Percentiles rank a stretch among this genome's conserved stretches.
phyloP scores from a whole-genome alignment of 805 yeast species.

The Schwanniomyces yamadae region DNA sequence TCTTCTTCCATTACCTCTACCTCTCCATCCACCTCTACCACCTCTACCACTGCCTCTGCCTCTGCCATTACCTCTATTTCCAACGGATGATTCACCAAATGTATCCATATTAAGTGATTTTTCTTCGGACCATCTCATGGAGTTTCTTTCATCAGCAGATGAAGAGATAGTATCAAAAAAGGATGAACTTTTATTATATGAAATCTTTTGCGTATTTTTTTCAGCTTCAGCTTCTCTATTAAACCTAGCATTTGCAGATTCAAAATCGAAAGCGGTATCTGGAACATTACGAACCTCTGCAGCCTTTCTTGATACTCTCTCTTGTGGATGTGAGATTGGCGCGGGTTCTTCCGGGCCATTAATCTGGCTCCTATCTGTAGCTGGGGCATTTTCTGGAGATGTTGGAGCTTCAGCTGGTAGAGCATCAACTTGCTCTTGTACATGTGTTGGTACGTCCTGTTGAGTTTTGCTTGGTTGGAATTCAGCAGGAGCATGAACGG shows the following conservation, averaged over 20 bases:
- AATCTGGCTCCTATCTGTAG: conserved; percentile 9
- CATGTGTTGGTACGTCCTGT: conserved; percentile 9
- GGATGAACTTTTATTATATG: conserved; percentile 77
- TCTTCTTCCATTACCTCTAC: conserved; percentile 19
- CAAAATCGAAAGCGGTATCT: conserved; percentile 72
- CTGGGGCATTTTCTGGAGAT: conserved; percentile 11
- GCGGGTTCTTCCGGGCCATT: conserved; percentile 13
- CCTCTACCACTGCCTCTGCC: conserved; percentile 43
- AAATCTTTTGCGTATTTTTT: conserved; percentile 28
- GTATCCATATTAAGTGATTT: conserved; percentile 75
- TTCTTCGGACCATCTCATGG: conserved; percentile 70
- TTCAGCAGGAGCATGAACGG: background rate
- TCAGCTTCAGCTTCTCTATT: conserved; percentile 44
- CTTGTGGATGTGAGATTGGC: conserved; percentile 14
- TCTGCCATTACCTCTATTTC: conserved; percentile 46
- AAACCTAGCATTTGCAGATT: conserved; percentile 70
- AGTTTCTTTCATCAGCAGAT: conserved; percentile 49
- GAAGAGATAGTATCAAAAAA: conserved; percentile 87
- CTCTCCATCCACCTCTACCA: conserved; percentile 17
- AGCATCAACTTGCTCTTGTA: conserved; percentile 6
- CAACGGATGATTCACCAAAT: conserved; percentile 68
- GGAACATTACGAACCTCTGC: conserved; percentile 38
- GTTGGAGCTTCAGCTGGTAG: conserved; percentile 11
- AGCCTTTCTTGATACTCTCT: conserved; percentile 5
- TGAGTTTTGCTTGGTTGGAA: conserved; percentile 5